phyloP scores from a whole-genome alignment of 306 rosid species.

The Chamaecrista fasciculata region DNA sequence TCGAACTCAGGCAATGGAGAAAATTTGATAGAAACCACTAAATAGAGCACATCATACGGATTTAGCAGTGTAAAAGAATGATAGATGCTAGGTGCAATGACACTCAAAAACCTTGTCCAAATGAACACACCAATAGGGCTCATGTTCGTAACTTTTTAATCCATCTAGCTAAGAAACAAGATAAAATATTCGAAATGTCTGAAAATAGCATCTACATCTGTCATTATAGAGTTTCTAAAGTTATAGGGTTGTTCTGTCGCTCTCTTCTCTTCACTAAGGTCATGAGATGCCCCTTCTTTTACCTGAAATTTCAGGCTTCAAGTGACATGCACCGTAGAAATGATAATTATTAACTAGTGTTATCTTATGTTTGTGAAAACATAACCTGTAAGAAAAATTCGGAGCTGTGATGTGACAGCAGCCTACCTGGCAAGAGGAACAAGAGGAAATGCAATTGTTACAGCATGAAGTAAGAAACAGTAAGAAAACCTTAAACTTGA shows the following conservation, averaged over 20 bases:
- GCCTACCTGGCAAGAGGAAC: constrained; percentile 38
- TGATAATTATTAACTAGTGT: not conserved
- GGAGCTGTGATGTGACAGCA: not conserved
- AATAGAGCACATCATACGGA: not conserved
- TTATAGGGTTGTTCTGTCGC: not conserved
- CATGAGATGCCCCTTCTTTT: constrained; percentile 13
- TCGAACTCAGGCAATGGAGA: not conserved
- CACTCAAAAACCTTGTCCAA: not conserved
- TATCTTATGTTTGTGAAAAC: constrained; percentile 6
- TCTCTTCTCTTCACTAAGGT: constrained; percentile 12
- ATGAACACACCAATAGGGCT: not conserved
- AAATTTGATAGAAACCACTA: not conserved
- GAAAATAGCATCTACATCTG: constrained; percentile 28
- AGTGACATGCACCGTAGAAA: constrained; percentile 25
- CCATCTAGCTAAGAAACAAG: constrained; percentile 10
- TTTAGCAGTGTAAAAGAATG: not conserved
- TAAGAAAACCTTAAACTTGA: not conserved
- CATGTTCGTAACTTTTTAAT: constrained; percentile 8
- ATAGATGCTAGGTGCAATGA: not conserved
- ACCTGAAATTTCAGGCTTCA: constrained; percentile 9
- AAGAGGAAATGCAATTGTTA: constrained; percentile 11
- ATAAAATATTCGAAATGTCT: constrained; percentile 15
- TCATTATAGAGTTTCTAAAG: constrained; percentile 3
- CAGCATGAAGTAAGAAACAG: constrained; percentile 14
- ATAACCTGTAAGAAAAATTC: constrained; percentile 9